These are phyloP conservation scores for Dactylonectria macrodidyma DNA, from an alignment of 2,329 filamentous ascomycete species.

Conservation along the genomic window DNA sequence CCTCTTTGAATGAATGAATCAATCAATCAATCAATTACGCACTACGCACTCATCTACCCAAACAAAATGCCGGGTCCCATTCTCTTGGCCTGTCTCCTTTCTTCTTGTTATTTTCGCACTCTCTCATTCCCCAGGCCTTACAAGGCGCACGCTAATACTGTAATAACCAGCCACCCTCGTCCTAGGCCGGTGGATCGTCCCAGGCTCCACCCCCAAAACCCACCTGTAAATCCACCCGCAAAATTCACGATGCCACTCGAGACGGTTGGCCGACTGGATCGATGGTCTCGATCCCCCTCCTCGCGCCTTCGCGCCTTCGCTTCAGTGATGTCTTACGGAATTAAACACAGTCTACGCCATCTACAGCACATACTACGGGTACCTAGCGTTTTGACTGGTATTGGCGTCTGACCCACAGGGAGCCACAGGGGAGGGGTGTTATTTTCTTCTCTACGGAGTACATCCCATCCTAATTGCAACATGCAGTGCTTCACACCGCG, in stretches of 20 bases:
- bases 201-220: background rate
- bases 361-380: no score
- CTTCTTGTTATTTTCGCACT: background rate
- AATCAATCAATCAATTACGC: no score
- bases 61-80: background rate
- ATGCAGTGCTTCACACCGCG: background rate
- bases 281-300: constrained; percentile 5
- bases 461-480: background rate
- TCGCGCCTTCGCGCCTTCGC: background rate
- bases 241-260: background rate
- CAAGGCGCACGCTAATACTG: constrained; percentile 7
- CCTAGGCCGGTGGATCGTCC: background rate
- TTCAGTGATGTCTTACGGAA: background rate
- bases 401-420: constrained; percentile 1
- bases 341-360: no score
- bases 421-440: no score
- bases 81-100: background rate
- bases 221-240: background rate
- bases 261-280: background rate
- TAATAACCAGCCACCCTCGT: background rate
- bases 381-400: background rate
- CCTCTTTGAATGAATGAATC: no score
- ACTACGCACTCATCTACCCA: no score
- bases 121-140: background rate
- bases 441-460: background rate